A percentile compares a stretch with the other conserved stretches of the same genome.
Conservation (phyloP, 2,329 filamentous ascomycete genomes). For the Nannizziopsis barbatae region DNA sequence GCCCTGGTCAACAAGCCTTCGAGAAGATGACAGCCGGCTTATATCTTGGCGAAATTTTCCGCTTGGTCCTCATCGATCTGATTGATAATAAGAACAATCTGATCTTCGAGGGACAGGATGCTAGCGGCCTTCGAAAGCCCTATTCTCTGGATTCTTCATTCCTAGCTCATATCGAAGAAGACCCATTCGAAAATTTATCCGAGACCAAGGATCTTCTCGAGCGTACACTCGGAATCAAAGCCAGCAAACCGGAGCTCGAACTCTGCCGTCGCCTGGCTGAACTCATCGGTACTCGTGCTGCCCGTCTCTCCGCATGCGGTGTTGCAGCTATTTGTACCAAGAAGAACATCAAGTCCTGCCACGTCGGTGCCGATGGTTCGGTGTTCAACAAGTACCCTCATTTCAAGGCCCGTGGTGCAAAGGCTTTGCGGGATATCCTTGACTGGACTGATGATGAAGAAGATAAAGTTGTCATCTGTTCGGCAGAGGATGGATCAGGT, state of each 20-base stretch:
- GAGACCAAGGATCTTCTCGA: constrained; percentile 78
- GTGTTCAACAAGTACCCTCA: constrained; percentile 99
- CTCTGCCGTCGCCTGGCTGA: constrained; percentile 81
- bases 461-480: constrained; percentile 76
- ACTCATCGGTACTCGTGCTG: constrained; percentile 87
- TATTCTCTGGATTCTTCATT: constrained; percentile 91
- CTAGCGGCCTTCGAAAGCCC: constrained; percentile 66
- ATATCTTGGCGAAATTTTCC: constrained; percentile 91
- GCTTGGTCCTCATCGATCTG: constrained; percentile 71
- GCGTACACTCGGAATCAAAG: constrained; percentile 58
- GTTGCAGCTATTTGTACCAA: constrained; percentile 95
- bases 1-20: constrained; percentile 86
- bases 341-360: constrained; percentile 77
- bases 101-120: constrained; percentile 77
- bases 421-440: constrained; percentile 85
- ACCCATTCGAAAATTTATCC: constrained; percentile 88
- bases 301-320: constrained; percentile 85
- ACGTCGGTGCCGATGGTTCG: constrained; percentile 91
- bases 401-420: constrained; percentile 86
- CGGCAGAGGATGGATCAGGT: constrained; percentile 90
- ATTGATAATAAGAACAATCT: constrained; percentile 63
- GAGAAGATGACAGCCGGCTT: constrained; percentile 97
- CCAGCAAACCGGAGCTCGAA: constrained; percentile 70
- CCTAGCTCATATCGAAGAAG: constrained; percentile 84
- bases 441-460: constrained; percentile 81